Evolutionary conservation across 1,284 basidiomycete genomes (phyloP).

Genomic region (Xerocomus amazonicus): DNA sequence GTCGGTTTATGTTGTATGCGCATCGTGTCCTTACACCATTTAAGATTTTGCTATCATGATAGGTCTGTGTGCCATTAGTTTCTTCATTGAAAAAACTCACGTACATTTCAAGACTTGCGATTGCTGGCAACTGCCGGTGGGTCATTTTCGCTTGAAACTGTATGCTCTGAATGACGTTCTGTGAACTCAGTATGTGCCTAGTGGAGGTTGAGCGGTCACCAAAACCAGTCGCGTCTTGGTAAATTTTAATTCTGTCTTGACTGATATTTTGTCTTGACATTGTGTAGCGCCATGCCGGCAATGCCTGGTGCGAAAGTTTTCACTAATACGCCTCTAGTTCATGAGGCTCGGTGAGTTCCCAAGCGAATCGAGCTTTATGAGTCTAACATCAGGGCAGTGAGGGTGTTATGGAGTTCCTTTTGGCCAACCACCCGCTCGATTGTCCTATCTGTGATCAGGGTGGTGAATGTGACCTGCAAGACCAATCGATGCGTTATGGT

Average conservation of each 20-base stretch:
- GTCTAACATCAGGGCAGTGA: slow-evolving; percentile 51
- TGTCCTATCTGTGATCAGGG: slow-evolving; percentile 99
- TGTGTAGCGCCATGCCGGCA: slow-evolving; percentile 87
- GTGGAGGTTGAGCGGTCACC: slow-evolving; percentile 96
- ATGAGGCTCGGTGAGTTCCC: slow-evolving; percentile 78
- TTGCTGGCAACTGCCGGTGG: slow-evolving; percentile 93
- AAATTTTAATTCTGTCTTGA: slow-evolving; percentile 36
- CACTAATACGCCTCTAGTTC: slow-evolving; percentile 94
- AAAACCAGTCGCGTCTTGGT: slow-evolving; percentile 89
- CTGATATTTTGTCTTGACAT: not conserved
- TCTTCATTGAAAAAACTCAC: too few species aligned
- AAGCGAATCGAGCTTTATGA: not conserved
- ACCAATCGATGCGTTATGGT: slow-evolving; percentile 99
- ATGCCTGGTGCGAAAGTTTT: slow-evolving; percentile 97
- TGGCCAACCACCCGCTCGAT: slow-evolving; percentile 96
- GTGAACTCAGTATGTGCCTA: slow-evolving; percentile 81
- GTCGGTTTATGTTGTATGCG: not conserved
- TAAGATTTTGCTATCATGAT: slow-evolving; percentile 94
- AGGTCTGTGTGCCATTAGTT: slow-evolving; percentile 48
- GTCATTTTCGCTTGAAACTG: slow-evolving; percentile 24
- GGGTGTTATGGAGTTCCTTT: slow-evolving; percentile 98
- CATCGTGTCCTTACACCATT: slow-evolving; percentile 8
- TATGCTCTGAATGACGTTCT: slow-evolving; percentile 7
- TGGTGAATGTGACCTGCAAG: slow-evolving; percentile 98
- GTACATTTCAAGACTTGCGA: slow-evolving; percentile 61